A percentile compares a stretch with the other conserved stretches of the same genome.
Evolutionary conservation across 2,329 filamentous ascomycete genomes (phyloP).

Genomic region (Aspergillus sergii): DNA sequence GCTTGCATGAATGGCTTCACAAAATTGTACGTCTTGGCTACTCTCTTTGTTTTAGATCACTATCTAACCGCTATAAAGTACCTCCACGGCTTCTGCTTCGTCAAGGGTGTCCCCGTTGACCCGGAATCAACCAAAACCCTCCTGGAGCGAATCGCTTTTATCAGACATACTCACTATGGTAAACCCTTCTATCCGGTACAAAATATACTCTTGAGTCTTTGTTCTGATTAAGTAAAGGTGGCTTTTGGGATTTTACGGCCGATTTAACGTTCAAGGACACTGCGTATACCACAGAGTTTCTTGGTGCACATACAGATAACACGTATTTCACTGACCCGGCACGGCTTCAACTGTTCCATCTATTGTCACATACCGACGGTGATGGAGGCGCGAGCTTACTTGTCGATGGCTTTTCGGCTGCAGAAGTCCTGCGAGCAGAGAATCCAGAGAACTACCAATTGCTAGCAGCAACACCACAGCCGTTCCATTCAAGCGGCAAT

Average conservation of each 20-base stretch:
- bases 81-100: conserved; percentile 74
- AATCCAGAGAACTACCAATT: conserved; percentile 59
- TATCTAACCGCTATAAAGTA: conserved; percentile 51
- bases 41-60: background rate
- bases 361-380: conserved; percentile 72
- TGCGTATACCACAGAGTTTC: conserved; percentile 82
- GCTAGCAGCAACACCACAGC: conserved; percentile 62
- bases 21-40: conserved; percentile 53
- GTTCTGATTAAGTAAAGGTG: conserved; percentile 43
- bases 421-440: conserved; percentile 58
- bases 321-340: conserved; percentile 95
- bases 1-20: conserved; percentile 64
- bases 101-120: conserved; percentile 68
- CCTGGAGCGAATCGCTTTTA: conserved; percentile 79
- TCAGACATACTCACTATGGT: conserved; percentile 90
- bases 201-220: background rate
- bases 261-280: conserved; percentile 87
- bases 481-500: conserved; percentile 86
- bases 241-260: conserved; percentile 84
- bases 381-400: conserved; percentile 76
- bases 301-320: conserved; percentile 88
- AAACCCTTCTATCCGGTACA: conserved; percentile 36
- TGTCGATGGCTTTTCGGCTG: conserved; percentile 82
- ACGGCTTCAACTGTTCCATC: conserved; percentile 88
- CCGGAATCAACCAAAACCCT: conserved; percentile 74